phyloP scores from a whole-genome alignment of 805 yeast species.

The Ogataea salicorniae region DNA sequence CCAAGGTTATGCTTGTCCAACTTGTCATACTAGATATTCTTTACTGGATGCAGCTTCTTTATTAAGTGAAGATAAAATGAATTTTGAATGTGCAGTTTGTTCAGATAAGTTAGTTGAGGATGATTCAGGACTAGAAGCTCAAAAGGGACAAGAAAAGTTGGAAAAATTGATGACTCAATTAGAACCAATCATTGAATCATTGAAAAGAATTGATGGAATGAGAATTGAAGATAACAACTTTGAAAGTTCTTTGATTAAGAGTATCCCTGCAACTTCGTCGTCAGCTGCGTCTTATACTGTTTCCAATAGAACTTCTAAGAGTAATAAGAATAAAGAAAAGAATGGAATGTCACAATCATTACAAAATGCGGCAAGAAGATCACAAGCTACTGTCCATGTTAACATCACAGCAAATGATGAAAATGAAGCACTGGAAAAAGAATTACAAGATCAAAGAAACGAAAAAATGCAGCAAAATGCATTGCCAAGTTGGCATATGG shows the following conservation, averaged over 20 bases:
- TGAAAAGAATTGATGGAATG: constrained; percentile 78
- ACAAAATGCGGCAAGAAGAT: constrained; percentile 35
- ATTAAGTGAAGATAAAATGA: constrained; percentile 71
- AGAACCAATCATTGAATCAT: constrained; percentile 77
- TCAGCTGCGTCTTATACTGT: constrained; percentile 67
- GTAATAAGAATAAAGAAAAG: constrained; percentile 15
- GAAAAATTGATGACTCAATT: constrained; percentile 84
- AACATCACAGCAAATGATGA: constrained; percentile 87
- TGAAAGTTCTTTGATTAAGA: constrained; percentile 73
- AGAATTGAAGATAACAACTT: constrained; percentile 83
- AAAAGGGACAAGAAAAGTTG: constrained; percentile 72
- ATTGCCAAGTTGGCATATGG: constrained; percentile 93
- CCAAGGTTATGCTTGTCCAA: constrained; percentile 88
- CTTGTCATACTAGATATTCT: constrained; percentile 74
- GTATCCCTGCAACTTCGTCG: constrained; percentile 78
- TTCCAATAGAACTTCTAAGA: constrained; percentile 35
- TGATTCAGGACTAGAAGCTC: constrained; percentile 78
- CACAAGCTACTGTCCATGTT: constrained; percentile 85
- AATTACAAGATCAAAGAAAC: constrained; percentile 61
- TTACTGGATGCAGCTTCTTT: constrained; percentile 85
- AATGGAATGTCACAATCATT: constrained; percentile 25
- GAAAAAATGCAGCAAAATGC: constrained; percentile 84
- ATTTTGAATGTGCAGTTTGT: constrained; percentile 82
- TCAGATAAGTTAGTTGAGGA: constrained; percentile 76
- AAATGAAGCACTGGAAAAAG: constrained; percentile 54